Conservation (phyloP, 345 rosid species). For the Populus ilicifolia region DNA sequence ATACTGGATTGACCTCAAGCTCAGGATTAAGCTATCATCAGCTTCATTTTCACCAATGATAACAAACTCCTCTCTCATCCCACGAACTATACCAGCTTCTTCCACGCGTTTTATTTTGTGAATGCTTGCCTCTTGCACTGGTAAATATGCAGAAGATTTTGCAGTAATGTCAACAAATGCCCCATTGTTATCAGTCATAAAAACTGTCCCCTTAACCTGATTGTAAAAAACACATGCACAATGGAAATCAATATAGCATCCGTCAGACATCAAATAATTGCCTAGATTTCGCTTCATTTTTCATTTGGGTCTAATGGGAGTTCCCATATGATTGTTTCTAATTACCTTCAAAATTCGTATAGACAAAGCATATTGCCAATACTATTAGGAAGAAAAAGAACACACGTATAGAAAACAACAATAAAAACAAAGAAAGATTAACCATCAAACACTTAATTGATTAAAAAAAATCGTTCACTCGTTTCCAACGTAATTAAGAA, state of each 20-base stretch:
- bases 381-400: background rate
- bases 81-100: constrained; percentile 87
- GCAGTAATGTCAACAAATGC: constrained; percentile 85
- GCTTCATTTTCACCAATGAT: constrained; percentile 75
- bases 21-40: constrained; percentile 80
- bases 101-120: constrained; percentile 63
- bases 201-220: constrained; percentile 87
- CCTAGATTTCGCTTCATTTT: background rate
- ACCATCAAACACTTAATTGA: background rate
- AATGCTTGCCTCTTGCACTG: constrained; percentile 77
- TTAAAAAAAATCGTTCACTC: background rate
- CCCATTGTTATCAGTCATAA: constrained; percentile 62
- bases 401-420: background rate
- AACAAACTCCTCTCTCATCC: constrained; percentile 73
- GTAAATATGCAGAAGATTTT: constrained; percentile 78
- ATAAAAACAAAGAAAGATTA: background rate
- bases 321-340: background rate
- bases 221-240: background rate
- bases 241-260: background rate
- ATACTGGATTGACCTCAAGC: constrained; percentile 65
- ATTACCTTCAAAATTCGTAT: background rate
- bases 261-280: background rate
- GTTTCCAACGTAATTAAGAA: background rate
- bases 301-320: background rate
- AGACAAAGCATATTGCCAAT: background rate